Evolutionary conservation across 345 rosid genomes (phyloP).

Genomic region (Ceriops decandra): DNA sequence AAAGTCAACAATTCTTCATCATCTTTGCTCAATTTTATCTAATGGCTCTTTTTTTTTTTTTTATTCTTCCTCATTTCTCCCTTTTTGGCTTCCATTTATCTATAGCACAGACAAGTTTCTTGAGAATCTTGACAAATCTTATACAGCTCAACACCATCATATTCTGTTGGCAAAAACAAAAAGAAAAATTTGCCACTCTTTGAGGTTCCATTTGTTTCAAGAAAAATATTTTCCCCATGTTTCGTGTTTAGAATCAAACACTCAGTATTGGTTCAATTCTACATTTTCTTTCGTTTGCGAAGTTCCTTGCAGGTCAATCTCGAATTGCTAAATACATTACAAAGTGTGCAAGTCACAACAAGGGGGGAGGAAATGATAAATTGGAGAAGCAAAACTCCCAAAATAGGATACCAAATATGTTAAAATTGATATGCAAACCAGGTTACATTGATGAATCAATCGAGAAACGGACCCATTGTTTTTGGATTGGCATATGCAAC

Average conservation of each 20-base stretch:
- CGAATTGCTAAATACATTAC: too few species aligned
- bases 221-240: too few species aligned
- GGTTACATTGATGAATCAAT: neutral
- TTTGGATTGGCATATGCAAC: constrained; percentile 5
- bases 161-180: too few species aligned
- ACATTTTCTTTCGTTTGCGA: neutral
- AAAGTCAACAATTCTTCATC: constrained; percentile 25
- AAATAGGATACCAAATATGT: neutral
- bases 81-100: neutral
- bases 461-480: constrained; percentile 1
- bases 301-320: neutral
- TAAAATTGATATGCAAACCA: neutral
- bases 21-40: neutral
- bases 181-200: too few species aligned
- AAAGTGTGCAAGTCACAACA: too few species aligned
- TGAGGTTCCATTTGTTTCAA: too few species aligned
- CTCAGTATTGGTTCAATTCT: neutral
- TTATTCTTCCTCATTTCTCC: neutral
- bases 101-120: neutral
- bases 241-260: too few species aligned
- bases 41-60: neutral
- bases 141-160: too few species aligned
- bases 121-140: too few species aligned
- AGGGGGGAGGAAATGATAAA: too few species aligned
- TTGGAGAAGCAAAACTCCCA: too few species aligned